Evolutionary conservation across 2,329 filamentous ascomycete species (phyloP).

Genomic region (Claviceps arundinis): DNA sequence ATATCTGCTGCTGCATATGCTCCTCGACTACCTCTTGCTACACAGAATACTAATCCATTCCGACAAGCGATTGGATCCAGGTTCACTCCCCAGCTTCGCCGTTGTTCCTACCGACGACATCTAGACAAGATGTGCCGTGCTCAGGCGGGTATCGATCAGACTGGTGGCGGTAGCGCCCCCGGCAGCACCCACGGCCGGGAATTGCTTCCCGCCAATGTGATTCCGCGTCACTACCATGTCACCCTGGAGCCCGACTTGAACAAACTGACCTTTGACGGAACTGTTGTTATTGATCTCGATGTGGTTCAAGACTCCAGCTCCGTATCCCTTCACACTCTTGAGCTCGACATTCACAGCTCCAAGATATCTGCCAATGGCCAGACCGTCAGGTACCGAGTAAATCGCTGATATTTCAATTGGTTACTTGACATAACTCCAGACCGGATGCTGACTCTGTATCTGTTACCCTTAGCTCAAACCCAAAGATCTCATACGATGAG

Average conservation of each 20-base stretch:
- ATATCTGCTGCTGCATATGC: neutral
- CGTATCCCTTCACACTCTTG: conserved; percentile 76
- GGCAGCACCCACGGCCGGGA: conserved; percentile 39
- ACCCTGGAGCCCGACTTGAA: conserved; percentile 84
- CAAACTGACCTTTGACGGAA: conserved; percentile 76
- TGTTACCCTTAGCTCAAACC: conserved; percentile 8
- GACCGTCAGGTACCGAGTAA: conserved; percentile 26
- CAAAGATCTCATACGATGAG: conserved; percentile 57
- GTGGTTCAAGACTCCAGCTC: conserved; percentile 73
- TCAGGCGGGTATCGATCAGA: conserved; percentile 21
- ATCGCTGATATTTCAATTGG: neutral
- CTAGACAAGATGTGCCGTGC: conserved; percentile 48
- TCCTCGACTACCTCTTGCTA: neutral
- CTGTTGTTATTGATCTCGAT: conserved; percentile 70
- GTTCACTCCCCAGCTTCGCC: conserved; percentile 24
- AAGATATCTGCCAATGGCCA: conserved; percentile 31
- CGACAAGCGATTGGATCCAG: neutral
- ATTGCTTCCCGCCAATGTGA: conserved; percentile 82
- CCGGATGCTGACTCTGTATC: neutral
- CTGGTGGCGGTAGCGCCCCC: conserved; percentile 17
- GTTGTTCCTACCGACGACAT: conserved; percentile 63
- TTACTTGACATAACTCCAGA: neutral
- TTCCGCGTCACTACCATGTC: conserved; percentile 83
- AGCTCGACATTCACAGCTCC: conserved; percentile 68
- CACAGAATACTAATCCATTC: neutral